A percentile compares a stretch with the other conserved stretches of the same genome.
Evolutionary conservation across 192 early-diverging fungal genomes (phyloP).

Genomic region (Umbelopsis sp.): DNA sequence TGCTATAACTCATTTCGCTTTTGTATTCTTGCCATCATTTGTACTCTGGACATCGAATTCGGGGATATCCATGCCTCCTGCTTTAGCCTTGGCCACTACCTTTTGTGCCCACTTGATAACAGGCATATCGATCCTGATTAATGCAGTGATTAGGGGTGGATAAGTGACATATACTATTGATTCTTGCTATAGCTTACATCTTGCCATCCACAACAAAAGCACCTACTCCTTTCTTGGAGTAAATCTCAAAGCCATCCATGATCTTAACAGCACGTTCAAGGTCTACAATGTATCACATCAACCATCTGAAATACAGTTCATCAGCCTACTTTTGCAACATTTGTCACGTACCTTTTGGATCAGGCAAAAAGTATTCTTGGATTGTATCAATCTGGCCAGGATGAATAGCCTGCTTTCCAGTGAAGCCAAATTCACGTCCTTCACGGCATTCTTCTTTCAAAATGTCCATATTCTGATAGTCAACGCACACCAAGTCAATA

Average conservation of each 20-base stretch:
- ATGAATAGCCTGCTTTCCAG: conserved; percentile 96
- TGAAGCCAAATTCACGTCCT: conserved; percentile 90
- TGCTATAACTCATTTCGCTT: not conserved
- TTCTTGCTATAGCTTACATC: conserved; percentile 58
- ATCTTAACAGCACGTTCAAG: conserved; percentile 71
- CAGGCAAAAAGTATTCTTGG: conserved; percentile 77
- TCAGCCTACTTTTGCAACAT: too few species aligned
- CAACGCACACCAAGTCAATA: conserved; percentile 94
- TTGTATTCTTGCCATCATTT: conserved; percentile 7
- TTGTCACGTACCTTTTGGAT: conserved; percentile 49
- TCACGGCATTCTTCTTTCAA: conserved; percentile 82
- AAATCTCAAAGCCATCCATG: conserved; percentile 66
- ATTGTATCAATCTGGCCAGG: conserved; percentile 86
- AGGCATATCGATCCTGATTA: conserved; percentile 73
- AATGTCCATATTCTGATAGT: conserved; percentile 72
- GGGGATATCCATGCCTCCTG: conserved; percentile 53
- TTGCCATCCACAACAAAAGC: conserved; percentile 93
- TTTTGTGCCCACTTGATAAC: conserved; percentile 91
- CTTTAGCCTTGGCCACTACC: conserved; percentile 63
- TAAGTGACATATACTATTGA: not conserved
- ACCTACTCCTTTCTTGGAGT: conserved; percentile 75
- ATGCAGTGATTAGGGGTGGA: not conserved
- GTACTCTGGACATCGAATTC: conserved; percentile 13
- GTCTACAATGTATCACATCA: conserved; percentile 35
- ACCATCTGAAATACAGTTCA: not conserved